phyloP scores from a whole-genome alignment of 805 yeast species.

The Metschnikowia sp. region DNA sequence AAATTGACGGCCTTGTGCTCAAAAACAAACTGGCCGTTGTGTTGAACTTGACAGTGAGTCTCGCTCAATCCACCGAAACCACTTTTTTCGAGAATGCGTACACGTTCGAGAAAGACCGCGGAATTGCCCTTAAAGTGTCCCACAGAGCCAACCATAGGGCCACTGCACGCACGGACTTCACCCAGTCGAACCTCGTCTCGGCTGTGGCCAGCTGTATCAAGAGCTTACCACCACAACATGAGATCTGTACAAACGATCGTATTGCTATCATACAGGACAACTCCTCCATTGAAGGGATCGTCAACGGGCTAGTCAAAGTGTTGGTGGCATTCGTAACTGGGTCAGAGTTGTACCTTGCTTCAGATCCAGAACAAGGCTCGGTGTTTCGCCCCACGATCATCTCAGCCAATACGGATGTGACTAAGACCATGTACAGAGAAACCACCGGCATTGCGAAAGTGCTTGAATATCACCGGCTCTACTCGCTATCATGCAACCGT shows the following conservation, averaged over 20 bases:
- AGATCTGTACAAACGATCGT: slow-evolving; percentile 24
- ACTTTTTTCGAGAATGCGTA: slow-evolving; percentile 29
- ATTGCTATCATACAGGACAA: slow-evolving; percentile 21
- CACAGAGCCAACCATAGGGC: slow-evolving; percentile 16
- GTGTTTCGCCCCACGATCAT: slow-evolving; percentile 12
- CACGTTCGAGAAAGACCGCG: slow-evolving; percentile 32
- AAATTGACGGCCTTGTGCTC: not conserved
- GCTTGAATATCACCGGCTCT: slow-evolving; percentile 33
- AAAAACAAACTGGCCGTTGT: not conserved
- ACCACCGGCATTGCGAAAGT: slow-evolving; percentile 18
- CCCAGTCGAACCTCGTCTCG: slow-evolving; percentile 52
- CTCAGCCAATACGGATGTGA: slow-evolving; percentile 10
- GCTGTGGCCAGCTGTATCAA: slow-evolving; percentile 51
- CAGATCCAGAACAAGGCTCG: slow-evolving; percentile 15
- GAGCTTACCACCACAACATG: slow-evolving; percentile 42
- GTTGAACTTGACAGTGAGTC: not conserved
- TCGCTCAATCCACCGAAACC: not conserved
- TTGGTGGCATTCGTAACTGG: slow-evolving; percentile 39
- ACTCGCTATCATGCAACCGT: slow-evolving; percentile 48
- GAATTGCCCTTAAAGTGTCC: slow-evolving; percentile 30
- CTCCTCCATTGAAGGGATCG: slow-evolving; percentile 21
- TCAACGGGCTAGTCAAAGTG: slow-evolving; percentile 34
- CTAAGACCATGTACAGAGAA: slow-evolving; percentile 17
- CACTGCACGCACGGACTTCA: slow-evolving; percentile 28
- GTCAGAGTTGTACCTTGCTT: slow-evolving; percentile 22